Base-by-base conservation (phyloP, 768 basidiomycete genomes). In the Boletus barrowsii region DNA sequence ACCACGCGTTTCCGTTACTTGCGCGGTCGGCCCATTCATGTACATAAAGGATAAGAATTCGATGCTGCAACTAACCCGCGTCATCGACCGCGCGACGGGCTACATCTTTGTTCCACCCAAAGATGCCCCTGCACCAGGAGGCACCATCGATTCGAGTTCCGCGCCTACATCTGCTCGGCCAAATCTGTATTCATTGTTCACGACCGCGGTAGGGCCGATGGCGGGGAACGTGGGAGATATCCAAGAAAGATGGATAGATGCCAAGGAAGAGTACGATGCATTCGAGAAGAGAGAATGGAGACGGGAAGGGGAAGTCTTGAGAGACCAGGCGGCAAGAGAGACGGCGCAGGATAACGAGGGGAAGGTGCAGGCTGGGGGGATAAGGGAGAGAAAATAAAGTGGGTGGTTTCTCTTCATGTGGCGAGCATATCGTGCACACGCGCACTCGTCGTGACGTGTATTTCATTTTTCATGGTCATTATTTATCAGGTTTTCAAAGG, bases 171-270 rank as follows among this genome's bases (percentile, higher is more conserved):
- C 80, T 1, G 60, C 71, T 11, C 78, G 81, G 1, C 83, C 88
- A 3, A 93, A 94, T 68, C 71, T 79, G 15, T 82, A 83, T 59
- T 74, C 82, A 0, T 72, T 95, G 17, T 83, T 93, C 63, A 80
- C 86, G 3, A 81, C 79, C 13, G 86, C 88, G 4, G 77, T 78
- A 15, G 84, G 84, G 0, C 68, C 76, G 2, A 65, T 84, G 54
- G 71, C 73, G 47, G 80, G 78, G 32, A 76, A 77, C 58, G 77
- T 91, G 13, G 73, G 82, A 20, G 92, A 94, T 63, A 83, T 95
- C 7, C 94, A 98, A 68, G 95, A 98, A 67, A 76, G 94, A 41
- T 98, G 95, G 94, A 70, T 96, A n/a, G 93, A 97, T 61, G 82
- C 84, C 7, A 80, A 78, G 57, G 89, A 91, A 26, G 81, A 80